Percentiles rank a stretch among this genome's conserved stretches.
Conservation (phyloP, 129 eudicot genomes). For the Mikania micrantha region DNA sequence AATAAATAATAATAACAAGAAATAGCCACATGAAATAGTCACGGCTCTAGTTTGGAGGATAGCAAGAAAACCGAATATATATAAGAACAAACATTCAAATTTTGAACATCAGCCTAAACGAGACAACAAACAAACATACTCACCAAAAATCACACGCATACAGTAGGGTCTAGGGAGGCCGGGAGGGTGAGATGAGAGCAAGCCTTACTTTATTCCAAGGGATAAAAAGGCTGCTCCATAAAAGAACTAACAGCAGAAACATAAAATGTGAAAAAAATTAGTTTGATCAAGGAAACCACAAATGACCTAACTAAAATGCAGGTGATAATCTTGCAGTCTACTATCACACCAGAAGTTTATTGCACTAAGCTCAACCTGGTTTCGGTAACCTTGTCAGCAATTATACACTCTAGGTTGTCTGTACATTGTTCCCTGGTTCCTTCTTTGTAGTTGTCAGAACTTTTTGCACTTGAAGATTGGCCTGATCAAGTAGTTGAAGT, state of each 20-base stretch:
- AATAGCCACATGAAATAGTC: constrained; percentile 2
- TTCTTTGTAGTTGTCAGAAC: constrained; percentile 35
- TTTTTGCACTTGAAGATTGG: constrained; percentile 51
- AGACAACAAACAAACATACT: no score
- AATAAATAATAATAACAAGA: constrained; percentile 32
- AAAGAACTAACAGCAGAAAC: constrained; percentile 9
- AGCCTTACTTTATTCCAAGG: no score
- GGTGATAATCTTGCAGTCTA: constrained; percentile 83
- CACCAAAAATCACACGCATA: no score
- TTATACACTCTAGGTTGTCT: constrained; percentile 37
- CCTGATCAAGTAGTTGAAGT: constrained; percentile 54
- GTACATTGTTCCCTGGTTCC: constrained; percentile 45
- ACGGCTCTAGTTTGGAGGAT: neutral
- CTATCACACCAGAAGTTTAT: constrained; percentile 68
- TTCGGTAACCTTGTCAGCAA: constrained; percentile 28
- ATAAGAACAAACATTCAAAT: constrained; percentile 3
- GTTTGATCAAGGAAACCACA: constrained; percentile 8
- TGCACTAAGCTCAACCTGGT: constrained; percentile 46
- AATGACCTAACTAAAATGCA: constrained; percentile 69
- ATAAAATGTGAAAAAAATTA: constrained; percentile 7
- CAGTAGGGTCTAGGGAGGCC: no score
- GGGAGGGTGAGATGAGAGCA: no score
- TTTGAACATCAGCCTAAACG: neutral
- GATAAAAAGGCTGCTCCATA: no score
- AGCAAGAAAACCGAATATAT: neutral